A percentile compares a stretch with the other conserved stretches of the same genome.
Conservation (phyloP, 495 filamentous ascomycete species). For the Cairneyella variabilis region DNA sequence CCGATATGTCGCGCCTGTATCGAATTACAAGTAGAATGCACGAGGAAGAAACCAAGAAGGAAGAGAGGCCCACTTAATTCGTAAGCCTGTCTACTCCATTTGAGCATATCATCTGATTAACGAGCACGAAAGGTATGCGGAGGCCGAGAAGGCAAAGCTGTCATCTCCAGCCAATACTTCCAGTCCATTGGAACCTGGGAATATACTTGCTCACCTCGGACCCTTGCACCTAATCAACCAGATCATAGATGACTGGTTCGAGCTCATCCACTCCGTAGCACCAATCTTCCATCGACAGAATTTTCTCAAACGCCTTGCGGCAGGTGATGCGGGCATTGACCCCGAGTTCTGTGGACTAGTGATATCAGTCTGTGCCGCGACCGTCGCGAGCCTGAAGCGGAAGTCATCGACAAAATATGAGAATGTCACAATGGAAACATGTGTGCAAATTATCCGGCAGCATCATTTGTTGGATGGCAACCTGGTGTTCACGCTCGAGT, state of each 20-base stretch:
- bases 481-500: slow-evolving; percentile 3
- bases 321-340: not conserved
- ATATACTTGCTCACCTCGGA: slow-evolving; percentile 3
- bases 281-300: slow-evolving; percentile 8
- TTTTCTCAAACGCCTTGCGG: slow-evolving; percentile 8
- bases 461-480: not conserved
- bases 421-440: slow-evolving; percentile 6
- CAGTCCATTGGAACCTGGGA: too few species aligned
- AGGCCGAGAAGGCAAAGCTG: too few species aligned
- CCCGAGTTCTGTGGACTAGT: slow-evolving; percentile 3
- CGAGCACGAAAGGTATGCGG: too few species aligned
- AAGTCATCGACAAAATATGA: slow-evolving; percentile 1
- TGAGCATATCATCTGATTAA: too few species aligned
- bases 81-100: too few species aligned
- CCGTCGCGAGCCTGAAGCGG: slow-evolving; percentile 2
- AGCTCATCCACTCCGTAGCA: slow-evolving; percentile 14
- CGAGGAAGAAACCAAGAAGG: slow-evolving; percentile 2
- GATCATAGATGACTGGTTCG: slow-evolving; percentile 21
- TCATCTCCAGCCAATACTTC: too few species aligned
- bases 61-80: slow-evolving; percentile 11
- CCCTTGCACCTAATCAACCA: not conserved
- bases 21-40: slow-evolving; percentile 12
- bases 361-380: slow-evolving; percentile 17
- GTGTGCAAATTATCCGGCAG: slow-evolving; percentile 1
- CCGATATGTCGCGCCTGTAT: slow-evolving; percentile 5